These are phyloP conservation scores for Butyriboletus appendiculatus DNA, from an alignment of 1,284 basidiomycete species.

Conservation along the genomic window DNA sequence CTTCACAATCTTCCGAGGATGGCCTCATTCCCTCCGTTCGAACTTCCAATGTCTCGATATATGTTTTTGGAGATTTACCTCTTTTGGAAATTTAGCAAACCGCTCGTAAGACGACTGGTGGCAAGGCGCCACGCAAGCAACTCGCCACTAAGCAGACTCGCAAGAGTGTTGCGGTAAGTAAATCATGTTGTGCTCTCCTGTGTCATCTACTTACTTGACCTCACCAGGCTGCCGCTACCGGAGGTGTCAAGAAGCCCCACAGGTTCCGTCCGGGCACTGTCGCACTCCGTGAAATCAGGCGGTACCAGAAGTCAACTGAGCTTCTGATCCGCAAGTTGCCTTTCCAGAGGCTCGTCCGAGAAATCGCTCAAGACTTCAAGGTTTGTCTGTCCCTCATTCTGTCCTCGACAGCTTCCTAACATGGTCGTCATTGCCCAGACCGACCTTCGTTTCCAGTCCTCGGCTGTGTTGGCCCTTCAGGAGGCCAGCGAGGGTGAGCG, in stretches of 20 bases:
- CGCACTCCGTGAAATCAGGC: conserved; percentile 82
- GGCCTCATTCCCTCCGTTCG: conserved; percentile 15
- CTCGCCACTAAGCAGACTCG: conserved; percentile 64
- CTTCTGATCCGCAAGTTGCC: conserved; percentile 78
- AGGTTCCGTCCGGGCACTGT: conserved; percentile 67
- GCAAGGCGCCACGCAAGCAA: conserved; percentile 69
- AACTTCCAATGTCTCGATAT: conserved; percentile 22
- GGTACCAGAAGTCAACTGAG: conserved; percentile 84
- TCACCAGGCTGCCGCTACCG: conserved; percentile 50
- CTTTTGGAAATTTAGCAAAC: conserved; percentile 59
- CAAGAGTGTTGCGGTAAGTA: conserved; percentile 36
- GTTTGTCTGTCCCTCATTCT: conserved; percentile 37
- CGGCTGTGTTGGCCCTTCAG: conserved; percentile 67
- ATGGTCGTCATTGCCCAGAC: conserved; percentile 15
- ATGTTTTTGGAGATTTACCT: conserved; percentile 36
- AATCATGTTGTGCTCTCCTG: neutral
- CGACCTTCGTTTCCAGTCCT: conserved; percentile 62
- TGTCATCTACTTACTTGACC: conserved; percentile 23
- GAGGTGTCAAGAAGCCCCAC: conserved; percentile 85
- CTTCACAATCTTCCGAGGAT: conserved; percentile 11
- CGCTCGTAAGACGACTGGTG: conserved; percentile 66
- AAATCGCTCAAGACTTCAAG: conserved; percentile 75
- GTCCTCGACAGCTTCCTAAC: neutral
- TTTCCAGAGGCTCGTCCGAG: conserved; percentile 77
- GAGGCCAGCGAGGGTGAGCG: conserved; percentile 59